Base-by-base conservation (phyloP, 1,139 yeast species). In the Komagataea norvegica region DNA sequence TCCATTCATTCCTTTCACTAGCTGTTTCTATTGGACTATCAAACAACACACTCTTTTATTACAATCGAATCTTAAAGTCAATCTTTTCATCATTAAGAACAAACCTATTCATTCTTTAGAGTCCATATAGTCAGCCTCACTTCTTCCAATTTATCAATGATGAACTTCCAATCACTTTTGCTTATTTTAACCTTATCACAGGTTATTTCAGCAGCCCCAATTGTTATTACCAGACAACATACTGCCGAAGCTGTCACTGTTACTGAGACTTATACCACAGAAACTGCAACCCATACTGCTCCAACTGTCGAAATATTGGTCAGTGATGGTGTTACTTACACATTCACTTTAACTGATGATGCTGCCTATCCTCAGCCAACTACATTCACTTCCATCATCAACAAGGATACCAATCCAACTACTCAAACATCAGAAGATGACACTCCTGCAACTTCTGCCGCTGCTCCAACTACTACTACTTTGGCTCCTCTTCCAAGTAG, bases 291-390 rank as follows among this genome's bases (percentile, higher is more conserved):
- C 8, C 64, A 74, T 21, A 67, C 72, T 43, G 74, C 81, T 40
- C 86, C 88, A 36, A 77, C 86, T n/a, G 87, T 81, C 23, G 76
- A 79, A 54, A 65, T 78, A 29, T 65, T 79, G 33, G 69, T 81
- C 38, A 74, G 82, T 29, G 73, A 76, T 54, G 83, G 76, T 42
- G 74, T 65, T 25, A 76, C 84, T 27, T 76, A 69, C 48, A 80
- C 88, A 8, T 65, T 65, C 46, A 79, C 86, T 31, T 59, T 72
- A 43, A 59, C 71, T 23, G 59, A 58, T 30, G 63, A 52, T 18
- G 49, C 57, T 24, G 47, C 65, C 13, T 52, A 57, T 18, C 55
- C 54, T 34, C 49, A 42, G 18, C 61, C 64, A 36, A 49, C 60
- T 14, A 55, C 65, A 8, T 49, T 51, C 44, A 54, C 62, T 31